Evolutionary conservation across 2,329 filamentous ascomycete species (phyloP).

Genomic region (Fusarium sp.): DNA sequence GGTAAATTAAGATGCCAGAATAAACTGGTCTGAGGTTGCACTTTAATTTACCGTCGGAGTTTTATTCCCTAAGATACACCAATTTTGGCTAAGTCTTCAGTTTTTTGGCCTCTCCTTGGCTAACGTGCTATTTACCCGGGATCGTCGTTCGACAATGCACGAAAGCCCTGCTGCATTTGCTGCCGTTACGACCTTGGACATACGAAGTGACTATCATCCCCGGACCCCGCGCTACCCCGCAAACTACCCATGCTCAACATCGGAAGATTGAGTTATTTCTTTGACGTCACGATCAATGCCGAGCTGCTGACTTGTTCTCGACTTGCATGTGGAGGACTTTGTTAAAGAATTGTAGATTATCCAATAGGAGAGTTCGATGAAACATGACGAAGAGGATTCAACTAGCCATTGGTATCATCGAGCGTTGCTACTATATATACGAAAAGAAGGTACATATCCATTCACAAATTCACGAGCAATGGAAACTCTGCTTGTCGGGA

Average conservation of each 20-base stretch:
- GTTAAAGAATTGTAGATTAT: neutral
- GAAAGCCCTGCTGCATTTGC: neutral
- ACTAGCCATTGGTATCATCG: no score
- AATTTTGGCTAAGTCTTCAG: neutral
- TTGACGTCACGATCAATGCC: neutral
- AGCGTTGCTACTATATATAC: neutral
- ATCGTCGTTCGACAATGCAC: neutral
- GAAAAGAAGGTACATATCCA: accelerated
- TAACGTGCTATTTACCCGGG: neutral
- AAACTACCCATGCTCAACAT: neutral
- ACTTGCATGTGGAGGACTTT: neutral
- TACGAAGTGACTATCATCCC: neutral
- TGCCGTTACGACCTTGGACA: neutral
- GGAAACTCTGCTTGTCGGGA: neutral
- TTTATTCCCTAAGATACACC: no score
- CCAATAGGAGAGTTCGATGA: accelerated
- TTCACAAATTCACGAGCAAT: neutral
- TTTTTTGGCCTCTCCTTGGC: neutral
- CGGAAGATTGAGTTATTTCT: neutral
- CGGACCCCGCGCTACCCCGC: constrained; percentile 10
- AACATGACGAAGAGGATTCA: accelerated
- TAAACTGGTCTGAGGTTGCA: neutral
- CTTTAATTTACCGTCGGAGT: no score
- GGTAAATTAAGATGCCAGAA: neutral
- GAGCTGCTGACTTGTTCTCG: neutral